Evolutionary conservation across 352 stramenopile genomes (phyloP).

Genomic region (Globisporangium heterothallicum): DNA sequence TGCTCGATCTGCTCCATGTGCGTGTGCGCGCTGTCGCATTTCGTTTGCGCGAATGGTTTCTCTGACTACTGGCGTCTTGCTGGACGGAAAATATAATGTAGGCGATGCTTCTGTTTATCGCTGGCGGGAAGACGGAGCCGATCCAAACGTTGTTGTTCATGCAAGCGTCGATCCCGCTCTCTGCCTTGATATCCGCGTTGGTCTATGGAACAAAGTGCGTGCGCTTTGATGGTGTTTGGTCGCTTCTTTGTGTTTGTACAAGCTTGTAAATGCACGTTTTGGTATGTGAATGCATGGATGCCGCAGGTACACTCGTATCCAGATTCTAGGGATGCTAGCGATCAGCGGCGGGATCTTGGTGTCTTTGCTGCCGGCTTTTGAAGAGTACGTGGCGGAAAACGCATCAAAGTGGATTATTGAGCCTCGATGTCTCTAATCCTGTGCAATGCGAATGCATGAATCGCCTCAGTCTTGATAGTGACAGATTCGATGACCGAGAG

Average conservation of each 20-base stretch:
- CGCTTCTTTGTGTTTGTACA: background rate
- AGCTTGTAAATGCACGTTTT: background rate
- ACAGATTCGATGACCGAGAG: constrained; percentile 62
- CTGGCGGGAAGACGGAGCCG: constrained; percentile 74
- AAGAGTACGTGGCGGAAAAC: constrained; percentile 54
- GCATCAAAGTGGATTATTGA: background rate
- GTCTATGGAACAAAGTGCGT: constrained; percentile 52
- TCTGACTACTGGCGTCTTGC: background rate
- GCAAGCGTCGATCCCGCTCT: constrained; percentile 77
- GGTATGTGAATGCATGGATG: background rate
- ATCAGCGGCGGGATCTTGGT: constrained; percentile 70
- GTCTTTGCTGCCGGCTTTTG: constrained; percentile 65
- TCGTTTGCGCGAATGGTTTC: background rate
- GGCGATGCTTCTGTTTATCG: constrained; percentile 82
- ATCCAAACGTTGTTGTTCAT: constrained; percentile 81
- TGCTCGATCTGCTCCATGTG: constrained; percentile 80
- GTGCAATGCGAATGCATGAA: background rate
- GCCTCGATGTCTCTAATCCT: constrained; percentile 1
- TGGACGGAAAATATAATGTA: constrained; percentile 14
- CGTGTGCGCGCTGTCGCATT: background rate
- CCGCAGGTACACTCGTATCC: constrained; percentile 60
- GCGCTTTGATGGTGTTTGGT: too few species aligned
- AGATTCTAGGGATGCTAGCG: constrained; percentile 63
- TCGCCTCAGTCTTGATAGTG: constrained; percentile 40
- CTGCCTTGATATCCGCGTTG: constrained; percentile 46